These are phyloP conservation scores for Xerocomus nothofagi DNA, from an alignment of 1,284 basidiomycete species.

Conservation along the genomic window DNA sequence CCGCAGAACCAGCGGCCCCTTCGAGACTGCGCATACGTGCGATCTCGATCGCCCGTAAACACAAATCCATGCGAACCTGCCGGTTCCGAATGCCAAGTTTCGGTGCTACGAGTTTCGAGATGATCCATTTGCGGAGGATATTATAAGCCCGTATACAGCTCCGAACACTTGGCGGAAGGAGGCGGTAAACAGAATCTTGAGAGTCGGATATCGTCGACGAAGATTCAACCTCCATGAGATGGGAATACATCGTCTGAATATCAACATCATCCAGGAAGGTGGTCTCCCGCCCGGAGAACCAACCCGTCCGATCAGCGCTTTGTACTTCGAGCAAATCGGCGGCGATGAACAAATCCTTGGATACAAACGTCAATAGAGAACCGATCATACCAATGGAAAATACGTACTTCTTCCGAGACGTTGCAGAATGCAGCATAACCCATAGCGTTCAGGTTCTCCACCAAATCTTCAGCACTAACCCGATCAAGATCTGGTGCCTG, in stretches of 20 bases:
- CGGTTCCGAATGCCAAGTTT: conserved; percentile 59
- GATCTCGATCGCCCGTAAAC: conserved; percentile 69
- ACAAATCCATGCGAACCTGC: conserved; percentile 69
- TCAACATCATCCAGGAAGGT: conserved; percentile 57
- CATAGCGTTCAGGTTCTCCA: conserved; percentile 74
- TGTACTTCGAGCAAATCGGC: conserved; percentile 78
- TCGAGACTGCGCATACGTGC: conserved; percentile 61
- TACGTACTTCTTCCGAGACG: conserved; percentile 69
- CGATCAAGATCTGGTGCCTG: conserved; percentile 67
- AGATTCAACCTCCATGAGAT: conserved; percentile 67
- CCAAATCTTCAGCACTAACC: conserved; percentile 65
- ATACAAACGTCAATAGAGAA: conserved; percentile 7
- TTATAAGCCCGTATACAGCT: conserved; percentile 72
- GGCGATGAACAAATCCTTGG: conserved; percentile 70
- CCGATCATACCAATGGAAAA: neutral
- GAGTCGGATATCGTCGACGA: conserved; percentile 68
- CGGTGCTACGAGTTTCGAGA: conserved; percentile 63
- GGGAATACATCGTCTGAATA: conserved; percentile 72
- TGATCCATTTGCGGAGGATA: conserved; percentile 74
- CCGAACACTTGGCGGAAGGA: conserved; percentile 70
- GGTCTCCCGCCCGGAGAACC: conserved; percentile 64
- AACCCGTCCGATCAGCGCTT: conserved; percentile 71
- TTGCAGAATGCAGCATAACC: conserved; percentile 69
- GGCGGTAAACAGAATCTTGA: conserved; percentile 67
- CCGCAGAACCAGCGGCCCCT: conserved; percentile 29